Base-by-base conservation (phyloP, 2,329 filamentous ascomycete genomes). In the Apiospora koreana region DNA sequence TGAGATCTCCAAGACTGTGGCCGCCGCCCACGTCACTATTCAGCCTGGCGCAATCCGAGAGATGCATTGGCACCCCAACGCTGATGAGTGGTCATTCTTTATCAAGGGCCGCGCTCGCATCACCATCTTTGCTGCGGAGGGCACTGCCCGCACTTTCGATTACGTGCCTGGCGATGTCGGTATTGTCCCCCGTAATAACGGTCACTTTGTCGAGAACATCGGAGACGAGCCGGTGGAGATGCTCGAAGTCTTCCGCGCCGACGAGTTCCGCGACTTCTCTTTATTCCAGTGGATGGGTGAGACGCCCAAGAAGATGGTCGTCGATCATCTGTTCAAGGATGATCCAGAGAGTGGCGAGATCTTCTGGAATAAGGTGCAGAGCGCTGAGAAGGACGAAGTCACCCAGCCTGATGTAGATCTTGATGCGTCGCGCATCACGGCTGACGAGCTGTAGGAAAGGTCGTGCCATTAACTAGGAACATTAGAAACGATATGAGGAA, bases 21-120 rank as follows among this genome's bases (percentile, higher is more conserved):
- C 92, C 0, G 92, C 92, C 0, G 93, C 92, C 0, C 87, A 94
- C 75, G 87, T 93, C 23, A 87, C 87, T 46, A 92, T 95, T 72
- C 84, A 92, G 73, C 92, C 92, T 0, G 91, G 91, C 18, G 91
- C 91, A 0, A 84, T 94, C 77, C 87, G 92, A 12, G 92, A 94
- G 81, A 94, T 95, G 86, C 93, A 95, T 83, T 95, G 93, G 93
- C 93, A 95, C 77, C 92, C 92, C 0, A 90, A 89, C 62, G 92
- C 92, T 16, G 93, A 94, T 76, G 92, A 94, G 79, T 95, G 92
- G 92, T 92, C 89, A 8, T 95, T 93, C 80, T 94, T 95, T 83
- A 88, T 95, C 78, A 82, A 83, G 35, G 93, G 93, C 0, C 88
- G 89, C 50, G 93, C 91, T 0, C 87, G 93, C 42, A 88, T 94